phyloP scores from a whole-genome alignment of 2,329 filamentous ascomycete genomes.

The Colletotrichum chrysophilum region DNA sequence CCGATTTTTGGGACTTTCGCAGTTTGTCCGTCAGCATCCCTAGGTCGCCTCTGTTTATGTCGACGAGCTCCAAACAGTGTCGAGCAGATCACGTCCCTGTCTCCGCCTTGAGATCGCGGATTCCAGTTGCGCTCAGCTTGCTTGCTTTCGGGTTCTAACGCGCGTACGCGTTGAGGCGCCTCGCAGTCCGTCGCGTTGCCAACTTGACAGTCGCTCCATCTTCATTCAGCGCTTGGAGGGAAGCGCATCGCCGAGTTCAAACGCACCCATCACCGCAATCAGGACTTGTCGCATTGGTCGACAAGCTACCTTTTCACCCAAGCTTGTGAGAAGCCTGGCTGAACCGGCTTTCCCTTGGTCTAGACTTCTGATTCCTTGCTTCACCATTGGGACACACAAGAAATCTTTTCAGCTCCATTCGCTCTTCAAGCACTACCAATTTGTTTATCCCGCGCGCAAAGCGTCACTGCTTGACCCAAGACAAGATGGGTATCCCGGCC shows the following conservation, averaged over 20 bases:
- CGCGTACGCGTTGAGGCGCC: background rate
- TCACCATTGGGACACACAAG: background rate
- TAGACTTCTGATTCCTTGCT: background rate
- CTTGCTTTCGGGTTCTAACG: background rate
- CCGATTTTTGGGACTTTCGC: background rate
- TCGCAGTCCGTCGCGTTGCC: background rate
- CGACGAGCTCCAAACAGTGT: background rate
- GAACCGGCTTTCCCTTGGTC: background rate
- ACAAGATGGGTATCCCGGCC: conserved; percentile 87
- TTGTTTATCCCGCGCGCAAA: background rate
- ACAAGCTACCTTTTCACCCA: background rate
- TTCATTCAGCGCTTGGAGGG: background rate
- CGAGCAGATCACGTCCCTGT: background rate
- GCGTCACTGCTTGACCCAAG: background rate
- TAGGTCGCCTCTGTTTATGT: background rate
- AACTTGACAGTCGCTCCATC: background rate
- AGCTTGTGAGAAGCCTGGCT: background rate
- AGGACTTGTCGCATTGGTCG: background rate
- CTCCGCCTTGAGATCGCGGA: background rate
- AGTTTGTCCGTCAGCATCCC: background rate
- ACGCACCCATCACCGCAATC: background rate
- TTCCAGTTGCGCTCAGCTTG: background rate
- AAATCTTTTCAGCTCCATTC: background rate
- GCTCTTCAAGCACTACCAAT: background rate
- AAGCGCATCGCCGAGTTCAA: background rate